Percentiles rank a stretch among this genome's conserved stretches.
These are phyloP conservation scores for Apiospora arundinis DNA, from an alignment of 2,329 filamentous ascomycete species.

Conservation along the genomic window DNA sequence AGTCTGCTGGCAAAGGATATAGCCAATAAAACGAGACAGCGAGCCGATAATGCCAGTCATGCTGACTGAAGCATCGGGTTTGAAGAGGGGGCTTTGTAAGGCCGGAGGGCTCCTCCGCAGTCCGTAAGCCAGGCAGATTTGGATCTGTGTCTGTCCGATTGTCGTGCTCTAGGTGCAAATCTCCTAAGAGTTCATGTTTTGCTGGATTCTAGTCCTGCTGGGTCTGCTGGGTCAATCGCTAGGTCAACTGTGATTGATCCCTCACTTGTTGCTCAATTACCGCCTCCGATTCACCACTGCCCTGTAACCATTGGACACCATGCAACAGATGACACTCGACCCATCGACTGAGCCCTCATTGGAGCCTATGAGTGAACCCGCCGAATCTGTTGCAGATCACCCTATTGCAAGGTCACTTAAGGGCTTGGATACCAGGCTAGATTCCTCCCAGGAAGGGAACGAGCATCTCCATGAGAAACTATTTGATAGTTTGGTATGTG, in stretches of 20 bases:
- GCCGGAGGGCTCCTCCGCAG: neutral
- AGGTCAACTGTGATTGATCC: neutral
- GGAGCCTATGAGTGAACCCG: neutral
- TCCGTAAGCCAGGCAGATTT: neutral
- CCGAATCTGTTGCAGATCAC: neutral
- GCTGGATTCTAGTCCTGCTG: too few relatives aligned
- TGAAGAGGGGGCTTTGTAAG: neutral
- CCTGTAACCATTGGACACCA: neutral
- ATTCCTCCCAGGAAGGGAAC: neutral
- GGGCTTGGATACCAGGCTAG: neutral
- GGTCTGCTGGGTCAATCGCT: too few relatives aligned
- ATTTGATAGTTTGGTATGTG: neutral
- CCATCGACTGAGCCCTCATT: neutral
- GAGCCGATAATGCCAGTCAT: neutral
- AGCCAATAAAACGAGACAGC: neutral
- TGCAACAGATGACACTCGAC: neutral
- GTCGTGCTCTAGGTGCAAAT: too few relatives aligned
- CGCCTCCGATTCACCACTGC: neutral
- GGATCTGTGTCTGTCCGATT: neutral
- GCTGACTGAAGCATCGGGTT: neutral
- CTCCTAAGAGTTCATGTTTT: too few relatives aligned
- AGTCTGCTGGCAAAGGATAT: neutral
- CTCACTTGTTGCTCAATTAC: neutral
- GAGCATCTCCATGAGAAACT: neutral
- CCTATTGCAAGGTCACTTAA: neutral